These are phyloP conservation scores for Endocarpon pusillum DNA, from an alignment of 495 filamentous ascomycete genomes.

Conservation along the genomic window DNA sequence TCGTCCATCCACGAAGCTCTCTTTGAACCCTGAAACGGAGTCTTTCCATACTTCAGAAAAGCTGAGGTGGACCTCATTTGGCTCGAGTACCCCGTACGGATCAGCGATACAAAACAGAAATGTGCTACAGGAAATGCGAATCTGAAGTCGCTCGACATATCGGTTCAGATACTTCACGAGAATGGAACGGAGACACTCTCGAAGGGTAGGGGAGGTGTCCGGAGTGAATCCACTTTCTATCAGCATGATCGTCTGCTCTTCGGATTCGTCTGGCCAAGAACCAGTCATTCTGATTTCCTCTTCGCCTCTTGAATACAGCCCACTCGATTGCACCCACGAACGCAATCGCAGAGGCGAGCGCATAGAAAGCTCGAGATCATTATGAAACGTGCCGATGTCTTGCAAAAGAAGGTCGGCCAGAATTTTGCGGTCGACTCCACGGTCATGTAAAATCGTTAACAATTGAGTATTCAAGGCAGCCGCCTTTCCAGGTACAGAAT, in stretches of 20 bases:
- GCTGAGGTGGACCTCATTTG: slow-evolving; percentile 61
- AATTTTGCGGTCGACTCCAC: slow-evolving; percentile 19
- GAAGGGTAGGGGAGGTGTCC: slow-evolving; percentile 37
- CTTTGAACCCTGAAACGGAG: slow-evolving; percentile 36
- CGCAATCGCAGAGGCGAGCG: neutral
- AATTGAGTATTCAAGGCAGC: slow-evolving; percentile 63
- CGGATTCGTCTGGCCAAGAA: neutral
- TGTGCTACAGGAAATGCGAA: slow-evolving; percentile 57
- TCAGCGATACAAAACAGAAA: slow-evolving; percentile 71
- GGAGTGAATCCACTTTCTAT: slow-evolving; percentile 47
- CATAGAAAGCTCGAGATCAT: neutral
- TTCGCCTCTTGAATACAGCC: neutral
- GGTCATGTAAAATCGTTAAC: slow-evolving; percentile 55
- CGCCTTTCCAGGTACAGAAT: slow-evolving; percentile 40
- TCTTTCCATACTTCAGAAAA: slow-evolving; percentile 49
- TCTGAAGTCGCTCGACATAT: slow-evolving; percentile 45
- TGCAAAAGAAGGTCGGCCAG: neutral
- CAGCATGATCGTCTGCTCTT: slow-evolving; percentile 17
- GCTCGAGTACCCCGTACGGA: slow-evolving; percentile 48
- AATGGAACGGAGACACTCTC: slow-evolving; percentile 34
- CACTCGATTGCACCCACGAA: neutral
- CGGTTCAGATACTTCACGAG: slow-evolving; percentile 36
- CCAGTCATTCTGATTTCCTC: neutral
- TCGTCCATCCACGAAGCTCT: slow-evolving; percentile 43
- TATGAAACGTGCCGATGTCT: neutral